Base-by-base conservation (phyloP, 345 rosid genomes). In the Atalantia buxifolia region DNA sequence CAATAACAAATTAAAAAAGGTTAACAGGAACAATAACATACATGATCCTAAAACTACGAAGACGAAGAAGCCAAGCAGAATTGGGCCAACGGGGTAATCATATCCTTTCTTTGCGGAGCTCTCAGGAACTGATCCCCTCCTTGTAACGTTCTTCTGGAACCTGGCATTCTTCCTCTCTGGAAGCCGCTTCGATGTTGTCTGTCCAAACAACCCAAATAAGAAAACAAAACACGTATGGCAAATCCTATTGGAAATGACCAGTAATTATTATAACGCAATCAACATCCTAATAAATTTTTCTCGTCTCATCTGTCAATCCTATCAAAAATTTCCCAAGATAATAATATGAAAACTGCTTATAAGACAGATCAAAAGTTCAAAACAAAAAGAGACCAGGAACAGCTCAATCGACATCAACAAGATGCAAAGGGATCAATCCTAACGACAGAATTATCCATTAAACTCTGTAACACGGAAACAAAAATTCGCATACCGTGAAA, bases 31-130 rank as follows among this genome's bases (percentile, higher is more conserved):
- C 35, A 28, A 28, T 0, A 27, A 62, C 83, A 63, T 86, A 83
- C 88, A 81, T 59, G 86, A 83, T 35, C 88, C 88, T 19, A 86
- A 53, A 10, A 81, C 86, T 22, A 86, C 86, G 35, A 83, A 86
- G 78, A 83, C 64, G 28, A 83, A 69, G 80, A 86, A 74, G 12
- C 86, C 86, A 27, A 86, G 86, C 38, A 83, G 14, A 71, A 86
- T 77, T 2, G 80, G 82, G 16, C 86, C 86, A 42, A 86, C 75
- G 1, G 88, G 85, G 70, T 74, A 71, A 71, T 86, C 82, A 66
- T 60, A 59, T 63, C 85, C 85, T 71, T 86, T 83, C 78, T 78
- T 81, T 30, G 65, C 27, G 16, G 81, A 19, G 22, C 83, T 67
- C 71, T 81, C 85, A 19, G 82, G 61, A 70, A 48, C 74, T 18